Conservation (phyloP, 495 filamentous ascomycete genomes). For the Hypoxylon cercidicola region DNA sequence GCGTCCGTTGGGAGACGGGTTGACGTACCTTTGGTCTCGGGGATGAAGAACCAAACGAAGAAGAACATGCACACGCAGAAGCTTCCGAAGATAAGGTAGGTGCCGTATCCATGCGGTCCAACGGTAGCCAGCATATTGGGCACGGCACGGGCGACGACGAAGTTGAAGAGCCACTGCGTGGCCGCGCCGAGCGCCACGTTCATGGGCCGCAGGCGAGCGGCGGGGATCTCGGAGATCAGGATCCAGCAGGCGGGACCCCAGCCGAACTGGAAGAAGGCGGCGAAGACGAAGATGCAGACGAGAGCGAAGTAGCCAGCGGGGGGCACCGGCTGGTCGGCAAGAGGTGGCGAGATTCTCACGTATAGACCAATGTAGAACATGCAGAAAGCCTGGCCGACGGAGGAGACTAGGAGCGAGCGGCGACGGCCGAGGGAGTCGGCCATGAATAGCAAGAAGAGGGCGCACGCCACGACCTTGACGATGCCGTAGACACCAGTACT, state of each 20-base stretch:
- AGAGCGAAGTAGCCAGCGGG: slow-evolving; percentile 70
- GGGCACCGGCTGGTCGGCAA: slow-evolving; percentile 51
- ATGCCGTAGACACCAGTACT: slow-evolving; percentile 73
- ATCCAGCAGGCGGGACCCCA: slow-evolving; percentile 87
- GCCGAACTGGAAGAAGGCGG: slow-evolving; percentile 79
- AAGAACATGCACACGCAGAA: slow-evolving; percentile 75
- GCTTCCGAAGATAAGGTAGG: slow-evolving; percentile 64
- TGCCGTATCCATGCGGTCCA: slow-evolving; percentile 69
- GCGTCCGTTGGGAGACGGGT: slow-evolving; percentile 46
- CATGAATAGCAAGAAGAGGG: slow-evolving; percentile 73
- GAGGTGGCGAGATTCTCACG: slow-evolving; percentile 73
- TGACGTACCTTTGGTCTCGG: slow-evolving; percentile 73
- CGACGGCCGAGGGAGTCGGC: slow-evolving; percentile 78
- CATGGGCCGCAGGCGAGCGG: slow-evolving; percentile 73
- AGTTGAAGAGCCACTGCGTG: slow-evolving; percentile 77
- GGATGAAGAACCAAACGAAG: slow-evolving; percentile 78
- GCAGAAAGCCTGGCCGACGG: slow-evolving; percentile 72
- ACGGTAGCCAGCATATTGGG: slow-evolving; percentile 73
- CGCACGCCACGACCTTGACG: slow-evolving; percentile 67
- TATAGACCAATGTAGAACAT: slow-evolving; percentile 89
- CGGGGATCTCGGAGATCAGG: slow-evolving; percentile 78
- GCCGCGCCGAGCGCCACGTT: slow-evolving; percentile 76
- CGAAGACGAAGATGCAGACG: slow-evolving; percentile 78
- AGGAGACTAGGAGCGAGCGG: slow-evolving; percentile 77
- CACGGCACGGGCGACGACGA: slow-evolving; percentile 71